phyloP scores from a whole-genome alignment of 164 flowering plant species.

The Piper betle region DNA sequence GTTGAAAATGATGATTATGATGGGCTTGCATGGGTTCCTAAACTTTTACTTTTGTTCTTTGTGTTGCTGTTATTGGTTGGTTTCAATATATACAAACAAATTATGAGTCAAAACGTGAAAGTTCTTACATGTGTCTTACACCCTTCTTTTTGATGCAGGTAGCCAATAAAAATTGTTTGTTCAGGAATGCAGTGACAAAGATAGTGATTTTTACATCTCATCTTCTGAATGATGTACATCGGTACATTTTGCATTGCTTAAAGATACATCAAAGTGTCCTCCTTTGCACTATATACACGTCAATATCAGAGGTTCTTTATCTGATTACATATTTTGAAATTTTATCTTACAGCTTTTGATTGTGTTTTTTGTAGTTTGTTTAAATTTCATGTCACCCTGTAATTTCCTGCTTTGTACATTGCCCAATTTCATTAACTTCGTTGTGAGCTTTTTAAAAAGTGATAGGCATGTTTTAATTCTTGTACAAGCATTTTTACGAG shows the following conservation, averaged over 20 bases:
- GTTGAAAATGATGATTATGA: background rate
- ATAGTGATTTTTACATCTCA: constrained; percentile 71
- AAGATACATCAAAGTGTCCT: constrained; percentile 46
- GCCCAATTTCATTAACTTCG: no score
- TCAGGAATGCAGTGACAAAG: constrained; percentile 33
- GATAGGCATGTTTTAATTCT: no score
- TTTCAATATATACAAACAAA: background rate
- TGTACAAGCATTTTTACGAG: no score
- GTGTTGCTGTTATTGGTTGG: background rate
- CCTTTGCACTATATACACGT: constrained; percentile 56
- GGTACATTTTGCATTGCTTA: constrained; percentile 78
- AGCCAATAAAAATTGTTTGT: constrained; percentile 41
- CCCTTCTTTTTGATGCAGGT: constrained; percentile 28
- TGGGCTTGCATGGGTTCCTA: background rate
- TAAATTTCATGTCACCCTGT: background rate
- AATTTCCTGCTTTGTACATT: no score
- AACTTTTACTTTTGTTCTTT: background rate
- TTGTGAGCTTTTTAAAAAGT: no score
- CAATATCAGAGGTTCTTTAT: constrained; percentile 81
- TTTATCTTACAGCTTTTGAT: no score
- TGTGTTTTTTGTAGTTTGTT: no score
- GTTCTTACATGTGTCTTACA: constrained; percentile 2
- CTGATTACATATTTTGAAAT: background rate
- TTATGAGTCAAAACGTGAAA: background rate
- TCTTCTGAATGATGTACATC: constrained; percentile 85